phyloP scores from a whole-genome alignment of 1,139 yeast genomes.

The Sugiyamaella neomexicana region DNA sequence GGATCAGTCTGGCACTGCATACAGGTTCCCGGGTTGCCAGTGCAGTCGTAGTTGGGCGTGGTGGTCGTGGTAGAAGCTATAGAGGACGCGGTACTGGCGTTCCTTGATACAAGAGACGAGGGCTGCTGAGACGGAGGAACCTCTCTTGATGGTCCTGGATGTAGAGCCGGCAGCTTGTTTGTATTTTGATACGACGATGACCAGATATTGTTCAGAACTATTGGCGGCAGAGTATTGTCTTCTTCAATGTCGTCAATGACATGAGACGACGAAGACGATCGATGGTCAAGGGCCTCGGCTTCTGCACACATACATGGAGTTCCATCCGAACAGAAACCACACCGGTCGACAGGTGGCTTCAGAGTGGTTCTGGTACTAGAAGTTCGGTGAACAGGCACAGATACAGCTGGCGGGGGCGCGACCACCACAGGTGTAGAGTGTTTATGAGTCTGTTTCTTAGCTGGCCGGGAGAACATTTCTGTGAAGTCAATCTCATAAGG shows the following conservation, averaged over 20 bases:
- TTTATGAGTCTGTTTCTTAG: conserved; percentile 10
- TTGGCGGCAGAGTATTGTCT: conserved; percentile 31
- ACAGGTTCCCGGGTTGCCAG: conserved; percentile 89
- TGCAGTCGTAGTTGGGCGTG: conserved; percentile 50
- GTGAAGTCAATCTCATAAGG: conserved; percentile 40
- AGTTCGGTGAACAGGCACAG: conserved; percentile 5
- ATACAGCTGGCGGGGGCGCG: conserved; percentile 7
- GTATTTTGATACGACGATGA: conserved; percentile 15
- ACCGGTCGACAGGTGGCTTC: conserved; percentile 59
- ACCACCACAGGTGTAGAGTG: not conserved
- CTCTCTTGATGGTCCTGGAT: conserved; percentile 43
- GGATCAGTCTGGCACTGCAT: conserved; percentile 82
- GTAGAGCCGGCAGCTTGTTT: conserved; percentile 55
- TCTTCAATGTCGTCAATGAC: conserved; percentile 20
- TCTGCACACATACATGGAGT: conserved; percentile 90
- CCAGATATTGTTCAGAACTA: conserved; percentile 21
- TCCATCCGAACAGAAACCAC: conserved; percentile 92
- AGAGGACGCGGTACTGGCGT: not conserved
- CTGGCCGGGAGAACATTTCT: conserved; percentile 29
- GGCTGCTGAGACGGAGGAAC: conserved; percentile 9
- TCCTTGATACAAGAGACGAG: not conserved
- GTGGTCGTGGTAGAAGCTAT: conserved; percentile 20
- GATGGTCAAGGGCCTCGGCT: conserved; percentile 40
- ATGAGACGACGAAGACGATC: conserved; percentile 18
- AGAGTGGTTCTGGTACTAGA: conserved; percentile 1